A percentile compares a stretch with the other conserved stretches of the same genome.
Evolutionary conservation across 352 stramenopile genomes (phyloP).

Genomic region (Globisporangium okanoganense): DNA sequence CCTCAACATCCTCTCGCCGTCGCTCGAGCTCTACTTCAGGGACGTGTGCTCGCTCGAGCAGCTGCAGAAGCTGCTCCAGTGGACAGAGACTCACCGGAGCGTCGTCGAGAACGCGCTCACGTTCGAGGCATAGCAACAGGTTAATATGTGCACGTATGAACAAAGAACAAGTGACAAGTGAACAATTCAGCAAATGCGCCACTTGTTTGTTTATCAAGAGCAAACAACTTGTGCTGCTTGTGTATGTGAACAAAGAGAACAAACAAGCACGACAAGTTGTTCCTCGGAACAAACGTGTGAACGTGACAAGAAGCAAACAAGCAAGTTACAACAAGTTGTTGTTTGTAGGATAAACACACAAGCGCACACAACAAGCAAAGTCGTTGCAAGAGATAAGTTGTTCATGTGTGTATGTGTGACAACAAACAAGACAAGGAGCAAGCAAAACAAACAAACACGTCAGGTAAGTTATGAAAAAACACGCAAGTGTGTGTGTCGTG

Average conservation of each 20-base stretch:
- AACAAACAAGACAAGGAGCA: neutral
- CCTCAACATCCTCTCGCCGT: slow-evolving; percentile 63
- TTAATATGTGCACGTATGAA: neutral
- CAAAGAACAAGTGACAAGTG: neutral
- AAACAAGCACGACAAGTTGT: neutral
- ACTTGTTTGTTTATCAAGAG: neutral
- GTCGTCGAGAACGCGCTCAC: slow-evolving; percentile 44
- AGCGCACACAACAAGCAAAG: no score
- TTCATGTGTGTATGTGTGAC: no score
- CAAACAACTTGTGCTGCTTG: neutral
- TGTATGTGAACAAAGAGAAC: neutral
- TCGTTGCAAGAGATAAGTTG: no score
- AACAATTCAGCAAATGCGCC: neutral
- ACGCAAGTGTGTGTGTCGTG: slow-evolving; percentile 10
- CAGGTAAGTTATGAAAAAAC: slow-evolving; percentile 10
- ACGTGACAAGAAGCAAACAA: neutral
- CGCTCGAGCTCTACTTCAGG: slow-evolving; percentile 64
- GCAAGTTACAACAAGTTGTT: neutral
- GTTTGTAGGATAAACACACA: neutral
- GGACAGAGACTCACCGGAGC: slow-evolving; percentile 63
- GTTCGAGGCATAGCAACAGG: slow-evolving; percentile 11
- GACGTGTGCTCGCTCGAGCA: slow-evolving; percentile 70
- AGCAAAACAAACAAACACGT: neutral
- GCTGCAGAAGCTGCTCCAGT: slow-evolving; percentile 67
- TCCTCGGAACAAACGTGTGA: neutral